Percentiles rank a stretch among this genome's conserved stretches.
Evolutionary conservation across 805 yeast genomes (phyloP).

Genomic region (Candida odintsovae): DNA sequence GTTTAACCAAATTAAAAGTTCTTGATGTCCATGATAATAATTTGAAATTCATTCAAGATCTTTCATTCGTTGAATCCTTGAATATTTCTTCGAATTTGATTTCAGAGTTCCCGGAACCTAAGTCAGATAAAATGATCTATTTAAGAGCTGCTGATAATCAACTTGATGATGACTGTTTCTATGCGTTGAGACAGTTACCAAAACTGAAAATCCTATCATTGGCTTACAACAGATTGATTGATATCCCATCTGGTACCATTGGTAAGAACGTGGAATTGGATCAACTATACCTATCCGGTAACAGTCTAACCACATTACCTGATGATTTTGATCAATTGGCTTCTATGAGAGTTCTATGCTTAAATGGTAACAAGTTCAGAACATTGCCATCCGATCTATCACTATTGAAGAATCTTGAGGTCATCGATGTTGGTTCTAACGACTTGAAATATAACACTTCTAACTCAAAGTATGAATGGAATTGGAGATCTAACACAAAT

Average conservation of each 20-base stretch:
- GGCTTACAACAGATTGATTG: slow-evolving; percentile 79
- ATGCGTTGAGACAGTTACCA: slow-evolving; percentile 51
- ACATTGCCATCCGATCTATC: slow-evolving; percentile 87
- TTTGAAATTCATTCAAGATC: slow-evolving; percentile 56
- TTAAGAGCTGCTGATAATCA: slow-evolving; percentile 80
- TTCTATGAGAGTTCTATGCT: slow-evolving; percentile 51
- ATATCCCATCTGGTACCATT: slow-evolving; percentile 72
- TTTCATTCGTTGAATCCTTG: slow-evolving; percentile 36
- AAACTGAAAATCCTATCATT: slow-evolving; percentile 63
- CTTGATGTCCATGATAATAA: slow-evolving; percentile 85
- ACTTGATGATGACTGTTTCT: slow-evolving; percentile 70
- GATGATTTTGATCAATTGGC: slow-evolving; percentile 69
- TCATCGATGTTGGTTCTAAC: slow-evolving; percentile 88
- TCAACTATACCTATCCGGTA: slow-evolving; percentile 78
- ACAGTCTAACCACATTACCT: slow-evolving; percentile 69
- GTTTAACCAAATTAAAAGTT: slow-evolving; percentile 50
- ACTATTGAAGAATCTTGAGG: slow-evolving; percentile 53
- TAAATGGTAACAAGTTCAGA: slow-evolving; percentile 81
- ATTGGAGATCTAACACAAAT: slow-evolving; percentile 82
- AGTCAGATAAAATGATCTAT: slow-evolving; percentile 37
- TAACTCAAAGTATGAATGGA: slow-evolving; percentile 96
- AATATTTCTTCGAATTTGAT: slow-evolving; percentile 69
- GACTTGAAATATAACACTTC: slow-evolving; percentile 86
- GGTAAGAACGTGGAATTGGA: slow-evolving; percentile 49
- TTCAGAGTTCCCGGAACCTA: slow-evolving; percentile 32